Evolutionary conservation across 768 basidiomycete species (phyloP).

Genomic region (Russula dissimulans): DNA sequence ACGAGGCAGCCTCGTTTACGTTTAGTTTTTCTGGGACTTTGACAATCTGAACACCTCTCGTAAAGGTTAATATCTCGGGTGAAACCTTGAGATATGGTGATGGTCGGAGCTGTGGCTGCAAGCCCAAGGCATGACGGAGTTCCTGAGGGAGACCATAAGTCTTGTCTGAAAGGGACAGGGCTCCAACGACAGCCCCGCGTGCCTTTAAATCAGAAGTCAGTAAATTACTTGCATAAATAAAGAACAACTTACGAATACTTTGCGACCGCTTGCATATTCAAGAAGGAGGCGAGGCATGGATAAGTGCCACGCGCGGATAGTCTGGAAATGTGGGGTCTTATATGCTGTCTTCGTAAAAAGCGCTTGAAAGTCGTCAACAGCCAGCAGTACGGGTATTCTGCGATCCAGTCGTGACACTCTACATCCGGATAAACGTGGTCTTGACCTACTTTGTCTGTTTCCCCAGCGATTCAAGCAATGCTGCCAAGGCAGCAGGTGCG

Average conservation of each 20-base stretch:
- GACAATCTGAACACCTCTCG: conserved; percentile 43
- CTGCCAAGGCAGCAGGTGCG: conserved; percentile 48
- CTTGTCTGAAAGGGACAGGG: conserved; percentile 54
- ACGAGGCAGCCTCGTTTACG: conserved; percentile 56
- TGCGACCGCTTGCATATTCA: conserved; percentile 67
- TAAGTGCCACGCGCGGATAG: conserved; percentile 68
- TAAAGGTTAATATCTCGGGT: conserved; percentile 40
- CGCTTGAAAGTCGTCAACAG: conserved; percentile 83
- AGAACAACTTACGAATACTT: conserved; percentile 46
- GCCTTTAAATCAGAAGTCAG: conserved; percentile 32
- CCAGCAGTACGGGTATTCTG: conserved; percentile 73
- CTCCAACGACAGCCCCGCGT: conserved; percentile 63
- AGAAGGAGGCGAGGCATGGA: conserved; percentile 69
- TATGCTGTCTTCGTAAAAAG: conserved; percentile 63
- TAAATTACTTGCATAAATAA: not conserved
- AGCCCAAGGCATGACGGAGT: conserved; percentile 50
- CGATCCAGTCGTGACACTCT: not conserved
- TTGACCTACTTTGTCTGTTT: conserved; percentile 52
- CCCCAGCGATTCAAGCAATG: conserved; percentile 52
- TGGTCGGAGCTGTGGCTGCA: conserved; percentile 33
- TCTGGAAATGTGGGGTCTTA: conserved; percentile 59
- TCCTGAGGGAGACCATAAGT: conserved; percentile 51
- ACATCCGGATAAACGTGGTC: not conserved
- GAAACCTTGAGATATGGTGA: conserved; percentile 52
- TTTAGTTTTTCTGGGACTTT: conserved; percentile 49